Evolutionary conservation across 768 basidiomycete genomes (phyloP), one percentile per base, ranked within the genome.

Genomic region (Lactarius vividus): DNA sequence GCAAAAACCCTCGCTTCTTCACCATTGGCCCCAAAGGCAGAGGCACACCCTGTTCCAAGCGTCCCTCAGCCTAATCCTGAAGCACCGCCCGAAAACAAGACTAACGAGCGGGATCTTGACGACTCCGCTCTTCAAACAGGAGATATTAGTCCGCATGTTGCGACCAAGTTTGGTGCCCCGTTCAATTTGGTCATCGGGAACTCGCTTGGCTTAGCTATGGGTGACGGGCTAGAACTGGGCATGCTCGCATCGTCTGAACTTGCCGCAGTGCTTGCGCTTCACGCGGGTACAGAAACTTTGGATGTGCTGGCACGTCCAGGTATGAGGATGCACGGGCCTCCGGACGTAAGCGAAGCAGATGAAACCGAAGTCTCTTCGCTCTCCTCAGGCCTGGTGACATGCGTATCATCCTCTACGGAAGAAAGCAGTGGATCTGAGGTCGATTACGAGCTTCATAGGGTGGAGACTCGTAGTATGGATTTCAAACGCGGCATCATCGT

Each of bases 351-450:
- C 35, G 53, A 55, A 35, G 40, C 16, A 16, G 61, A 59, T 5
- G 53, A 37, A 23, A 37, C 66, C 8, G 61, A 39, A 15, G 59
- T 8, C 15, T 63, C 57, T 7, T 63, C 61, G 35, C 49, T 53
- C 37, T 39, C 49, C 18, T 66, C 65, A 4, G 61, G 61, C 39
- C 54, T 29, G 40, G 61, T n/a, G 10, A 52, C 28, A 23, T 67
- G 62, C 40, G 49, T 42, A 44, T 18, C 53, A 10, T 63, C 65
- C 2, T 59, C 61, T 28, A 52, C 49, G 26, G 49, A 52, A 37
- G 52, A 55, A 55, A 63, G 61, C 33, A 63, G 66, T 1, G 40
- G 57, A 18, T 63, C 66, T n/a, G 61, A 67, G 57, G 65, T 58
- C 29, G 65, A 59, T 2, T 63, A 31, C 31, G 66, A 63, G 18